Conservation (phyloP, 2,329 filamentous ascomycete species). For the Curvularia sp. region DNA sequence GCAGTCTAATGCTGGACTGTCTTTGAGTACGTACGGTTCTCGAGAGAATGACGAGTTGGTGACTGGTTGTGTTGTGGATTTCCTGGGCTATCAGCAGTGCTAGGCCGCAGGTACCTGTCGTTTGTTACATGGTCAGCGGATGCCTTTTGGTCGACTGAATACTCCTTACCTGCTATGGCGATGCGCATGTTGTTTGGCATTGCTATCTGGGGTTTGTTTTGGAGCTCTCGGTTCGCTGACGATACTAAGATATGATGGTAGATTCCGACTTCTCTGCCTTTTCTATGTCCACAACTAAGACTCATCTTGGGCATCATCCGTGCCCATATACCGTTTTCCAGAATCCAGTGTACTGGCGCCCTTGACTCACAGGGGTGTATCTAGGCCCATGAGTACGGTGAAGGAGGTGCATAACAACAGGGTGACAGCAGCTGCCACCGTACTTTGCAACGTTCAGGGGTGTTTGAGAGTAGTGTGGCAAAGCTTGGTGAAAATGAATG, state of each 20-base stretch:
- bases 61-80: constrained; percentile 66
- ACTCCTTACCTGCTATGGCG: constrained; percentile 58
- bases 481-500: constrained; percentile 12
- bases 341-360: constrained; percentile 24
- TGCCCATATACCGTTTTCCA: constrained; percentile 19
- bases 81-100: constrained; percentile 65
- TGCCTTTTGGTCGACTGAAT: neutral
- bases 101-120: constrained; percentile 63
- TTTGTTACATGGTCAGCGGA: neutral
- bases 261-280: constrained; percentile 7
- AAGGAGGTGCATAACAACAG: constrained; percentile 28
- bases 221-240: neutral
- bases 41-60: constrained; percentile 75
- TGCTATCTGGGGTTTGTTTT: constrained; percentile 18
- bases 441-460: constrained; percentile 31
- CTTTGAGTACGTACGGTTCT: constrained; percentile 59
- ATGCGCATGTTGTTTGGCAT: constrained; percentile 61
- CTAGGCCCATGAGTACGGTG: constrained; percentile 30
- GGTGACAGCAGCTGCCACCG: constrained; percentile 29
- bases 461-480: constrained; percentile 19
- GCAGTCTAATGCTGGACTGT: neutral
- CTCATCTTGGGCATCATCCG: constrained; percentile 13
- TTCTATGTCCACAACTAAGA: constrained; percentile 9
- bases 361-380: constrained; percentile 41
- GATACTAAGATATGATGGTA: constrained; percentile 3